phyloP scores from a whole-genome alignment of 768 basidiomycete species.

The Calocera cornea region DNA sequence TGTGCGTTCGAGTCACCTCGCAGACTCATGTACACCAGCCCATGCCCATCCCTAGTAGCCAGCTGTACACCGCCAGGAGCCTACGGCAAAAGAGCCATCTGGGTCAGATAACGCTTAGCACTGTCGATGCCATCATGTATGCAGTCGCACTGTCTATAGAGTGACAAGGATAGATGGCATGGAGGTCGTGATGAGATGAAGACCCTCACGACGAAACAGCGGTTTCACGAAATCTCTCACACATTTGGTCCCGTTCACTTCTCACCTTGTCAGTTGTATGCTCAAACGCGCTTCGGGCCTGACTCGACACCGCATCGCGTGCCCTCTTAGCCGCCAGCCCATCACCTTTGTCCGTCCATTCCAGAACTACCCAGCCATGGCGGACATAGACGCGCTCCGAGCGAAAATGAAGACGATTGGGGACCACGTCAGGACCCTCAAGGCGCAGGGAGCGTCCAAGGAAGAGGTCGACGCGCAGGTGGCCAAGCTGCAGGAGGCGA shows the following conservation, averaged over 20 bases:
- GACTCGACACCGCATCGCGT: neutral
- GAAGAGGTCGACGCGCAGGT: slow-evolving; percentile 44
- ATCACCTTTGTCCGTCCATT: neutral
- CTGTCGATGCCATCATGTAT: no score
- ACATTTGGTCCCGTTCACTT: neutral
- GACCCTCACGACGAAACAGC: no score
- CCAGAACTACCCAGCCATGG: neutral
- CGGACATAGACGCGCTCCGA: slow-evolving; percentile 8
- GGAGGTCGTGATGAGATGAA: no score
- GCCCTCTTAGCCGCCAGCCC: neutral
- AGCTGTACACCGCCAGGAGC: no score
- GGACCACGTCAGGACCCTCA: slow-evolving; percentile 12
- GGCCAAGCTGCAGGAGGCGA: slow-evolving; percentile 37
- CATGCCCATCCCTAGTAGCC: no score
- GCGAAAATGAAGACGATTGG: slow-evolving; percentile 11
- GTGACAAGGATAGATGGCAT: no score
- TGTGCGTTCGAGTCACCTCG: no score
- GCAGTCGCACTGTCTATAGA: no score
- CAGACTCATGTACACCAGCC: no score
- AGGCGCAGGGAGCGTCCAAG: slow-evolving; percentile 36
- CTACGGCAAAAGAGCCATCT: no score
- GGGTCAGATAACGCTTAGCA: no score
- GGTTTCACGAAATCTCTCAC: neutral
- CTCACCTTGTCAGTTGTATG: neutral
- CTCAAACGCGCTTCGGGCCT: neutral